Evolutionary conservation across 2,329 filamentous ascomycete genomes (phyloP), one percentile per base, ranked within the genome.

Genomic region (Fusarium acutatum): DNA sequence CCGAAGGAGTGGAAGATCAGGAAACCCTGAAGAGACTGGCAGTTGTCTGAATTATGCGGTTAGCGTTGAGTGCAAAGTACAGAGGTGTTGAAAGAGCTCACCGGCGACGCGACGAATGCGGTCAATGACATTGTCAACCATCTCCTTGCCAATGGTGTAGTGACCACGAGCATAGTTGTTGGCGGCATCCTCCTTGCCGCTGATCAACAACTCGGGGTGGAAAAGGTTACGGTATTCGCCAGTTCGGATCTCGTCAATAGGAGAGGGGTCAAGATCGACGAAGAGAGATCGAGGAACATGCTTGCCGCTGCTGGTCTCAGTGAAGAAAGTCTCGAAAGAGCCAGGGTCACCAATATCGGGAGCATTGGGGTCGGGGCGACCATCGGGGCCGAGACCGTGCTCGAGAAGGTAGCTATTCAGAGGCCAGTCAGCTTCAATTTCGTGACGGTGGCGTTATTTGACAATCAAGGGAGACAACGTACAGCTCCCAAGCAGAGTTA

Each of bases 101-200:
- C 91, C 91, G 81, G 88, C 88, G 77, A 92, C 90, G 75, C 91
- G 91, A 79, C 91, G 91, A 76, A 93, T 89, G 77, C 89, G 89
- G 79, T 93, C 91, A 79, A 93, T 89, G 79, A 93, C 91, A 77
- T 83, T 88, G 81, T 93, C 91, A 62, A 92, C 89, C 89, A 92
- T 91, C 86, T 93, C 91, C 87, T 93, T 93, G 84, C 91, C 91
- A 77, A 93, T 90, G 77, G 91, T 93, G 84, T 93, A 93, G 85
- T 93, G 91, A 65, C 91, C 91, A 85, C 91, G 91, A 76, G 91
- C 91, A 79, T 93, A 93, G 87, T 93, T 93, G 86, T 93, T 93
- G 84, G 91, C 90, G 67, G 91, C 91, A 88, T 93, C 91, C 83
- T 93, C 91, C 87, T 93, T 93, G 83, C 91, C 91, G 82, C 89